These are phyloP conservation scores for Russula griseocarnosa DNA, from an alignment of 768 basidiomycete species.

Conservation along the genomic window DNA sequence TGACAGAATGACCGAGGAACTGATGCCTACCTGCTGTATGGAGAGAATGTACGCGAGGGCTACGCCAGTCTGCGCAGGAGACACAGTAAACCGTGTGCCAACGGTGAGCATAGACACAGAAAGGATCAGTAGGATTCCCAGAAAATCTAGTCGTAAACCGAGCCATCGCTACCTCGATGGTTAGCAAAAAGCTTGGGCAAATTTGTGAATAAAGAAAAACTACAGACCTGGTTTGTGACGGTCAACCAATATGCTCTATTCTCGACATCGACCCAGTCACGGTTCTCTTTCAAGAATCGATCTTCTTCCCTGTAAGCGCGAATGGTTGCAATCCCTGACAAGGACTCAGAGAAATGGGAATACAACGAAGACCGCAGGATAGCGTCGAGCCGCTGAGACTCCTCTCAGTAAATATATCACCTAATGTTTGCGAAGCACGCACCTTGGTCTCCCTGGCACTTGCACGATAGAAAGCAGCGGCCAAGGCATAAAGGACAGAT, in stretches of 20 bases:
- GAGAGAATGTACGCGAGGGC: slow-evolving; percentile 75
- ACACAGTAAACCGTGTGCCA: slow-evolving; percentile 66
- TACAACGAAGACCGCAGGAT: slow-evolving; percentile 82
- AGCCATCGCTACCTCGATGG: slow-evolving; percentile 79
- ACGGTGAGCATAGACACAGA: slow-evolving; percentile 78
- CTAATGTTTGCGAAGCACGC: not conserved
- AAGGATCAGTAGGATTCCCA: slow-evolving; percentile 70
- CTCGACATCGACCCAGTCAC: slow-evolving; percentile 73
- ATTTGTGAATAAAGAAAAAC: slow-evolving; percentile 1
- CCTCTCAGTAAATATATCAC: slow-evolving; percentile 1
- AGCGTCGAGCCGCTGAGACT: slow-evolving; percentile 59
- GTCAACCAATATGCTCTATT: slow-evolving; percentile 89
- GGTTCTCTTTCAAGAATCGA: slow-evolving; percentile 74
- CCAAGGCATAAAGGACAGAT: slow-evolving; percentile 57
- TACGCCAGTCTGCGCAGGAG: slow-evolving; percentile 73
- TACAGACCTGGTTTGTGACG: slow-evolving; percentile 66
- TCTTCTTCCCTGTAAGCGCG: slow-evolving; percentile 79
- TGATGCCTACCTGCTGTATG: slow-evolving; percentile 59
- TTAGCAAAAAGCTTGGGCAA: slow-evolving; percentile 56
- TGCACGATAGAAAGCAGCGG: slow-evolving; percentile 77
- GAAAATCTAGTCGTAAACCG: slow-evolving; percentile 82
- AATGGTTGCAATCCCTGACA: slow-evolving; percentile 83
- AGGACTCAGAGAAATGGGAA: slow-evolving; percentile 87
- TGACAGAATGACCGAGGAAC: slow-evolving; percentile 17
- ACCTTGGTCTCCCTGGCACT: slow-evolving; percentile 85